Evolutionary conservation across 2,329 filamentous ascomycete genomes (phyloP), one percentile per base, ranked within the genome.

Genomic region (Nannizzia gypsea): DNA sequence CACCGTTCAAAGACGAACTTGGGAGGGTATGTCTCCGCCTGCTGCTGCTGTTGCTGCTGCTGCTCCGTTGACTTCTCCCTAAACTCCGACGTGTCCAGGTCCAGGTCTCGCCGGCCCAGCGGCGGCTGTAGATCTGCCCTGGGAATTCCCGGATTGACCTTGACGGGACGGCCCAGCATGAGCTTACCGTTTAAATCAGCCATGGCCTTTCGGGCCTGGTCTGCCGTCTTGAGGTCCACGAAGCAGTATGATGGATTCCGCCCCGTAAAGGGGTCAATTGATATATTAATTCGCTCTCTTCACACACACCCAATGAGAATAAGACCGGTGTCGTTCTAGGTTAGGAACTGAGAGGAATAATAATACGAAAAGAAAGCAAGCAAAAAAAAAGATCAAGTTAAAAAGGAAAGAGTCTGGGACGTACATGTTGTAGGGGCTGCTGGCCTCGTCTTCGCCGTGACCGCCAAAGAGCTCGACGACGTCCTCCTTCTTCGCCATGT

Each of bases 221-320:
- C 81, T 52, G 77, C 77, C 54, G 76, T 78, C 52, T 72, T 71
- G 60, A 89, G 81, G 66, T 89, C 86, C 52, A 89, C 81, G 66
- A 90, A 89, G 74, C 86, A 89, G 73, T 88, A 89, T 40, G 84
- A 86, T 0, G 85, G 85, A 69, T 89, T 89, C 50, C 85, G 78
- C 44, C 80, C 82, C 31, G 81, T 86, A 70, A 86, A 82, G 1
- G 84, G 81, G 66, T 89, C 85, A 58, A 86, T 78, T 0, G 84
- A 84, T 66, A 89, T 85, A 69, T 86, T 83, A 64, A 89, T 81
- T 54, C 81, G 80, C 64, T 80, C 77, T 64, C 76, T 78, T 65
- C 64, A 26, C 20, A 15, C 44, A 26, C 31, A 36, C 31, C 31
- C 31, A 3, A 36, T 13, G 9, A 11, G 31, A 6, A 36, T 13